Evolutionary conservation across 176 grass and related monocot species (phyloP).

Genomic region (Aegilops tauschii): DNA sequence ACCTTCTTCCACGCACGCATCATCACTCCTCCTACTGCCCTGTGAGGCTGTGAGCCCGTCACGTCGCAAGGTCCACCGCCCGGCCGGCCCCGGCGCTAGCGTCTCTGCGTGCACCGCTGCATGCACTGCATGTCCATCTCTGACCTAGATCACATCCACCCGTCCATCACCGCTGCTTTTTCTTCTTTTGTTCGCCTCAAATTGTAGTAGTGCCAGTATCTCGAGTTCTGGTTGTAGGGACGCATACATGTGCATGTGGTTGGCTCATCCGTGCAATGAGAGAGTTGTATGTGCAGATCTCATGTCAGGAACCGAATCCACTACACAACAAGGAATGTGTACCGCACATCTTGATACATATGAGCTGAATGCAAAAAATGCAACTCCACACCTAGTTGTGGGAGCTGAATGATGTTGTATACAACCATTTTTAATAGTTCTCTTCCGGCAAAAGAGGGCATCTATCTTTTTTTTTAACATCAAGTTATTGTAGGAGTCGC

Average conservation of each 20-base stretch:
- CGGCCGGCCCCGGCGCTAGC: constrained; percentile 7
- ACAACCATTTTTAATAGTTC: not conserved
- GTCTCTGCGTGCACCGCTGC: not conserved
- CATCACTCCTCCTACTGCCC: not conserved
- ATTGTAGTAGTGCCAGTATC: not conserved
- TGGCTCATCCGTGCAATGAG: not conserved
- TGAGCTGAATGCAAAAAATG: not conserved
- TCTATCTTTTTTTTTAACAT: too few species aligned
- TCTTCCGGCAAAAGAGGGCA: not conserved
- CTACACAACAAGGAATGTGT: not conserved
- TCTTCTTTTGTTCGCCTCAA: constrained; percentile 1
- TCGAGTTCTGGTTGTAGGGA: not conserved
- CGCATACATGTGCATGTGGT: not conserved
- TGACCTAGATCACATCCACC: constrained; percentile 57
- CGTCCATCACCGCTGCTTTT: constrained; percentile 12
- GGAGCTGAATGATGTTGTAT: not conserved
- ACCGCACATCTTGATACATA: not conserved
- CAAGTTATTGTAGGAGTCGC: too few species aligned
- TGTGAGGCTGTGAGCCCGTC: constrained; percentile 25
- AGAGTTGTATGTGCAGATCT: not conserved
- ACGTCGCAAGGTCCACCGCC: constrained; percentile 19
- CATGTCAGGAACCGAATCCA: constrained; percentile 10
- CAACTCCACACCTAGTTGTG: not conserved
- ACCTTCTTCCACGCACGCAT: not conserved
- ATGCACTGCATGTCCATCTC: not conserved